Conservation (phyloP, 75 land plant genomes). For the Selaginella tamariscina region DNA sequence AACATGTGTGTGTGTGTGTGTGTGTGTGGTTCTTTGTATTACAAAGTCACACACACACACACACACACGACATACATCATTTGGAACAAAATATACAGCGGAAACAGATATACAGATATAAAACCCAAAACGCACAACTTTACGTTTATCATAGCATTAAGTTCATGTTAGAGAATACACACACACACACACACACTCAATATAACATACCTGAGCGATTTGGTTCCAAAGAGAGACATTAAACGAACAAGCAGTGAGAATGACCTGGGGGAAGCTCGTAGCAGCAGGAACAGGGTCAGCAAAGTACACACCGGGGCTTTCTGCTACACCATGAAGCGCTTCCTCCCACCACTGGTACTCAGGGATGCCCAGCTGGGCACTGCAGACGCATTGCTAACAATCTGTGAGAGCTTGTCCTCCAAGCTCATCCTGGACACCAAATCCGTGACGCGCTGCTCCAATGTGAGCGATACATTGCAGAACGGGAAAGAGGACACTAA, state of each 20-base stretch:
- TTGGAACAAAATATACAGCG: no score
- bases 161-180: no score
- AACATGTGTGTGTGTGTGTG: no score
- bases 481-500: conserved; percentile 29
- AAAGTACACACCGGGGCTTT: conserved; percentile 51
- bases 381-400: conserved; percentile 46
- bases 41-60: no score
- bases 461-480: conserved; percentile 30
- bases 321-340: conserved; percentile 76
- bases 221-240: conserved; percentile 69
- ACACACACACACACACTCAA: no score
- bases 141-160: no score
- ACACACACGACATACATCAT: no score
- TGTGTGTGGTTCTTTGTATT: no score
- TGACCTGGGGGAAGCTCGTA: conserved; percentile 87
- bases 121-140: no score
- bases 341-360: conserved; percentile 90
- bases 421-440: conserved; percentile 43
- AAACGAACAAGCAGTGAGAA: conserved; percentile 82
- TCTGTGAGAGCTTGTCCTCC: conserved; percentile 58
- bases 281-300: conserved; percentile 56
- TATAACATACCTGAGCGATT: conserved; percentile 55
- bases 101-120: no score
- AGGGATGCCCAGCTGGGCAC: conserved; percentile 61
- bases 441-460: conserved; percentile 39